phyloP scores from a whole-genome alignment of 169 alveolate genomes.

The Cystoisospora suis region DNA sequence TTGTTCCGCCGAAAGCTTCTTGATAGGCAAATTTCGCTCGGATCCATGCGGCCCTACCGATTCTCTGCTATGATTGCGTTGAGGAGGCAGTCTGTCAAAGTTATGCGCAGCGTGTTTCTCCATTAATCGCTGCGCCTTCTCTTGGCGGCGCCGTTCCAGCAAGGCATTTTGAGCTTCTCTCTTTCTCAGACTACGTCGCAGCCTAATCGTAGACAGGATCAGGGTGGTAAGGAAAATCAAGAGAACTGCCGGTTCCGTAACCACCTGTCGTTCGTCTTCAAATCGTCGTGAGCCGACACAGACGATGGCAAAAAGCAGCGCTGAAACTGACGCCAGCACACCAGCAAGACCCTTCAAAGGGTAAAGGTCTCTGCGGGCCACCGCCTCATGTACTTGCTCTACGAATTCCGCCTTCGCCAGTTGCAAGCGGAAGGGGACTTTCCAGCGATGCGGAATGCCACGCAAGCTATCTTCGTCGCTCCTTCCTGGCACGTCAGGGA shows the following conservation, averaged over 20 bases:
- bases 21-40: too few relatives aligned
- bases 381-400: background rate
- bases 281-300: background rate
- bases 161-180: background rate
- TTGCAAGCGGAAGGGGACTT: too few relatives aligned
- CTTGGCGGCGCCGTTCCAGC: background rate
- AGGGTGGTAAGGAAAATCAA: background rate
- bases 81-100: too few relatives aligned
- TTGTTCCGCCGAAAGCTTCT: too few relatives aligned
- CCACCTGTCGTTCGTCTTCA: background rate
- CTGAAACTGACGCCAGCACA: too few relatives aligned
- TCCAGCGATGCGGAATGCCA: too few relatives aligned
- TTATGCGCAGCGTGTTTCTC: background rate
- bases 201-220: background rate
- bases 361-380: background rate
- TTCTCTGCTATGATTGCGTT: too few relatives aligned
- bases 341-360: background rate
- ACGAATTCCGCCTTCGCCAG: background rate
- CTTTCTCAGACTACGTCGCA: background rate
- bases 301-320: background rate
- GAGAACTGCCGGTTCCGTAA: background rate
- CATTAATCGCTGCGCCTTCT: conserved; percentile 14
- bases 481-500: too few relatives aligned
- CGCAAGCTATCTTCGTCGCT: too few relatives aligned
- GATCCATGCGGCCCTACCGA: too few relatives aligned